Evolutionary conservation across 169 alveolate genomes (phyloP).

Genomic region (Babesia sp.): DNA sequence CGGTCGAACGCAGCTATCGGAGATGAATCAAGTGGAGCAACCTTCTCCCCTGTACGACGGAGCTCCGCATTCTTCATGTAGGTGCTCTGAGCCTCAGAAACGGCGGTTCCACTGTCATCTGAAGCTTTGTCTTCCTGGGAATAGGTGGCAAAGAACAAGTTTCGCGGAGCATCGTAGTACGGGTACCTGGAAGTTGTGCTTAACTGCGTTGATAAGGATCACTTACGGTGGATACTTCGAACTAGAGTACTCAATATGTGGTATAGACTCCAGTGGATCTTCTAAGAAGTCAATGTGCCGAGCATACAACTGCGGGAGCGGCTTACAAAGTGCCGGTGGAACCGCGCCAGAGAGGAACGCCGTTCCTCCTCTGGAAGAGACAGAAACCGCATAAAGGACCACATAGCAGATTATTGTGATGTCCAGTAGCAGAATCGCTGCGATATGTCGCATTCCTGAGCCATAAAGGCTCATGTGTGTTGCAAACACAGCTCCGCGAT

Average conservation of each 20-base stretch:
- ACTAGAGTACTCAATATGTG: background rate
- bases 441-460: background rate
- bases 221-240: conserved; percentile 59
- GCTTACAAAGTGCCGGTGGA: background rate
- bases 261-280: background rate
- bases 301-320: background rate
- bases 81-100: conserved; percentile 28
- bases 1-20: conserved; percentile 64
- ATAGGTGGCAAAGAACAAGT: conserved; percentile 43
- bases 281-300: conserved; percentile 18
- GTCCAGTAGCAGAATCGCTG: background rate
- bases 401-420: background rate
- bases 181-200: conserved; percentile 44
- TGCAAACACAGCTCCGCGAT: background rate
- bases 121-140: background rate
- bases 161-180: conserved; percentile 66
- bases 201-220: background rate
- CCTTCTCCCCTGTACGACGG: conserved; percentile 20
- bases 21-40: conserved; percentile 35
- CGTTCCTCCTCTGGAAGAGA: background rate
- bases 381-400: background rate
- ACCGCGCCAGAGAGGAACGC: conserved; percentile 16
- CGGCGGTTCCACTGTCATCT: conserved; percentile 1
- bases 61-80: conserved; percentile 41
- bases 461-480: background rate